Conservation (phyloP, 805 yeast genomes). For the Helenozyma rhizophorensis region DNA sequence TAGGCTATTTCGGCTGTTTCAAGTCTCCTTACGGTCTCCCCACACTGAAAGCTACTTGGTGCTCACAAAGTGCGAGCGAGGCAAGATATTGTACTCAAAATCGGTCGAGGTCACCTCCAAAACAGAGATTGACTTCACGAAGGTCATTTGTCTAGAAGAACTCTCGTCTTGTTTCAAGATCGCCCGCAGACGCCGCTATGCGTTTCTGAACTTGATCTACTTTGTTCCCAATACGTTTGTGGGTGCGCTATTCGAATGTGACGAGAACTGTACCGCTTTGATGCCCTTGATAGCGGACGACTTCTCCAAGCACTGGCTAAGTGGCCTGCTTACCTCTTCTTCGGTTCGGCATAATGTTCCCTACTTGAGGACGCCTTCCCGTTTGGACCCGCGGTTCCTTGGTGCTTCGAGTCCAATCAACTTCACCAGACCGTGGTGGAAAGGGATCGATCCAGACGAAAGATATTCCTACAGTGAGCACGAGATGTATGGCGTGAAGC, state of each 20-base stretch:
- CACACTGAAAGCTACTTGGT: slow-evolving; percentile 7
- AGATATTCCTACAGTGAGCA: slow-evolving; percentile 35
- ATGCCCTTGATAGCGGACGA: slow-evolving; percentile 60
- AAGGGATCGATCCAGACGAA: slow-evolving; percentile 46
- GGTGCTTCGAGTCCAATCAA: slow-evolving; percentile 26
- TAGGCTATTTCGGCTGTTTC: slow-evolving; percentile 3
- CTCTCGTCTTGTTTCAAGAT: slow-evolving; percentile 44
- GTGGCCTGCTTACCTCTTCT: slow-evolving; percentile 14
- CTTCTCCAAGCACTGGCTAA: slow-evolving; percentile 45
- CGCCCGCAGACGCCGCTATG: slow-evolving; percentile 52
- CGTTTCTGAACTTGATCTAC: slow-evolving; percentile 38
- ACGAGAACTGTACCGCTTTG: slow-evolving; percentile 31
- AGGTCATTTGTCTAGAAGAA: slow-evolving; percentile 2
- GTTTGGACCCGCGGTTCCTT: slow-evolving; percentile 32
- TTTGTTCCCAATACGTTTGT: slow-evolving; percentile 56
- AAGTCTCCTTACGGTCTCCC: background rate
- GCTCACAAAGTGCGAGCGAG: slow-evolving; percentile 12
- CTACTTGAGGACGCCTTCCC: slow-evolving; percentile 49
- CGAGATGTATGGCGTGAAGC: slow-evolving; percentile 34
- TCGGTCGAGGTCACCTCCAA: slow-evolving; percentile 1
- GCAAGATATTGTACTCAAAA: slow-evolving; percentile 5
- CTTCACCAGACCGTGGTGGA: slow-evolving; percentile 38
- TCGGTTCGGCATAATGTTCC: slow-evolving; percentile 49
- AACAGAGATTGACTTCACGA: slow-evolving; percentile 7
- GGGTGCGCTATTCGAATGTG: slow-evolving; percentile 60